phyloP scores from a whole-genome alignment of 2,329 filamentous ascomycete species.

The Paraphaeosphaeria minitans region DNA sequence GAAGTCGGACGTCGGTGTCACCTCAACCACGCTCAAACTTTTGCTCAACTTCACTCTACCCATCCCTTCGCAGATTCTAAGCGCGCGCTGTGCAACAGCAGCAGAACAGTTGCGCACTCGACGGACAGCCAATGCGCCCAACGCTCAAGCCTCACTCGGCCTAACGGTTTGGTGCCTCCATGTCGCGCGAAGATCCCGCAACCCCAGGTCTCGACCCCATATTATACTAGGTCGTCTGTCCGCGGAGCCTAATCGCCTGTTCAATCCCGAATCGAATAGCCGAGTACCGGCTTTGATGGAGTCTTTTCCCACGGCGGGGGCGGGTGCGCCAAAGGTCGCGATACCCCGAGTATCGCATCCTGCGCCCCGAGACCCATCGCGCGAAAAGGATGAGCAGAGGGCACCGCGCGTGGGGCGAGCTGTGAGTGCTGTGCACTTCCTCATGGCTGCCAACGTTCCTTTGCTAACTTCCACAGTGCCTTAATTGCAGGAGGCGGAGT shows the following conservation, averaged over 20 bases:
- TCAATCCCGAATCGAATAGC: not conserved
- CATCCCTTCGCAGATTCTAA: too few relatives aligned
- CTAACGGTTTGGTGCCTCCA: not conserved
- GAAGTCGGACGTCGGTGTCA: too few relatives aligned
- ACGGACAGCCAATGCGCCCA: not conserved
- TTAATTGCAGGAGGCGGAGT: slow-evolving; percentile 4
- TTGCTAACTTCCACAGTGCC: not conserved
- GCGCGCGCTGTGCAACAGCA: not conserved
- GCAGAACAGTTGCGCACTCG: not conserved
- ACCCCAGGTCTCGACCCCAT: not conserved
- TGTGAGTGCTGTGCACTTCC: not conserved
- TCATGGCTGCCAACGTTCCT: not conserved
- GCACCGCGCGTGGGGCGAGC: not conserved
- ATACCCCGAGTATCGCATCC: not conserved
- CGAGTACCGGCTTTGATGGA: not conserved
- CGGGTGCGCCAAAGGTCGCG: not conserved
- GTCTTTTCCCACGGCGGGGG: not conserved
- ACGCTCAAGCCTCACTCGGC: not conserved
- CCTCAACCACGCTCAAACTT: too few relatives aligned
- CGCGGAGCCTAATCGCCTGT: not conserved
- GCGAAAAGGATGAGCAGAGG: not conserved
- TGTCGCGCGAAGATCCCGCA: not conserved
- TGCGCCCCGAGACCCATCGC: too few relatives aligned
- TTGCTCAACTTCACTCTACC: too few relatives aligned
- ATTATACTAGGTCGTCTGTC: not conserved